A percentile compares a stretch with the other conserved stretches of the same genome.
Conservation (phyloP, 2,329 filamentous ascomycete genomes). For the Aspergillus caelatus region DNA sequence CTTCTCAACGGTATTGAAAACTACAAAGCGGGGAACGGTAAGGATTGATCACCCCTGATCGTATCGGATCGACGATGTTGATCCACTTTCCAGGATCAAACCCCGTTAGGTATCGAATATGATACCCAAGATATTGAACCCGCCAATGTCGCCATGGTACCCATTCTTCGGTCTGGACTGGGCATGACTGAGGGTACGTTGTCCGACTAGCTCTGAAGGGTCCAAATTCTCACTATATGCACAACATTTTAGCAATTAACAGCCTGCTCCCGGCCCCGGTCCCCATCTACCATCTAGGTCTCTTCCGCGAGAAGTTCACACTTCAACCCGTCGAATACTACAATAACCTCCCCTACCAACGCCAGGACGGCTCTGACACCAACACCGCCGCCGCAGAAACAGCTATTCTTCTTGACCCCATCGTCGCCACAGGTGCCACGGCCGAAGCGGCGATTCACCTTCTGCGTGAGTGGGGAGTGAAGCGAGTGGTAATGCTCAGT, state of each 20-base stretch:
- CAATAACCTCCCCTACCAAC: slow-evolving; percentile 83
- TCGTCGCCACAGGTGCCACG: slow-evolving; percentile 92
- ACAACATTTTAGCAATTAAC: slow-evolving; percentile 61
- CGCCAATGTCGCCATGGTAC: slow-evolving; percentile 75
- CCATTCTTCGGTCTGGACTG: slow-evolving; percentile 88
- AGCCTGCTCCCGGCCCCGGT: slow-evolving; percentile 78
- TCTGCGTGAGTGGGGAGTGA: slow-evolving; percentile 87
- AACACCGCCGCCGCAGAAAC: slow-evolving; percentile 58
- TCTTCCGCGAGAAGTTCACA: slow-evolving; percentile 87
- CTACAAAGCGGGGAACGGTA: slow-evolving; percentile 66
- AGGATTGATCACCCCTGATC: neutral
- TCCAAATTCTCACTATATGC: slow-evolving; percentile 15
- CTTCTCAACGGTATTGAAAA: slow-evolving; percentile 64
- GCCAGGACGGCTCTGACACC: slow-evolving; percentile 27
- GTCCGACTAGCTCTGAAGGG: neutral
- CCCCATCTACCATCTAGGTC: slow-evolving; percentile 88
- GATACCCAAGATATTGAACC: slow-evolving; percentile 66
- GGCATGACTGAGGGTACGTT: slow-evolving; percentile 79
- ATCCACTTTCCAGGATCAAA: slow-evolving; percentile 62
- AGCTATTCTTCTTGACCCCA: slow-evolving; percentile 84
- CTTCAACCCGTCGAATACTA: slow-evolving; percentile 95
- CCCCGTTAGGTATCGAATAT: slow-evolving; percentile 78
- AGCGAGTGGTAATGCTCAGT: slow-evolving; percentile 73
- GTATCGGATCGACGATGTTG: slow-evolving; percentile 6
- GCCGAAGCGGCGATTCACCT: slow-evolving; percentile 88